phyloP scores from a whole-genome alignment of 1,139 yeast species.

The Kodamaea derodonti region DNA sequence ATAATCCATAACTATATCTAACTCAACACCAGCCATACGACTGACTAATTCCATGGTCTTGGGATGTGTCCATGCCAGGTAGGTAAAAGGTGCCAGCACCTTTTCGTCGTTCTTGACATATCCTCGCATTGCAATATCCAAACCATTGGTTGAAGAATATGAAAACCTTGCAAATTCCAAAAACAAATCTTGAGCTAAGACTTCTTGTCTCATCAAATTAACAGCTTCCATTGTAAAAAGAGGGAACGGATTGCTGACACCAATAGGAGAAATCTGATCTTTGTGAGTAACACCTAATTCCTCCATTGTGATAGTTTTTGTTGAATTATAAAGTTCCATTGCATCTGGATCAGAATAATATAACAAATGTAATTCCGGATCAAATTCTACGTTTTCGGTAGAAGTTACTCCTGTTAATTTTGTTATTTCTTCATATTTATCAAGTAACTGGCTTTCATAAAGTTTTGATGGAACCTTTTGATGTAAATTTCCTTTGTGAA shows the following conservation, averaged over 20 bases:
- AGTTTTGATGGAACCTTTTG: conserved; percentile 15
- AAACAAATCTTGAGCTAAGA: conserved; percentile 42
- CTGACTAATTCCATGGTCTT: conserved; percentile 46
- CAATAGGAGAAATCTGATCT: conserved; percentile 45
- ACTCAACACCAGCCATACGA: conserved; percentile 53
- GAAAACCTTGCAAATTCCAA: conserved; percentile 40
- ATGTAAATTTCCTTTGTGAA: conserved; percentile 20
- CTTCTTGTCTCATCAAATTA: conserved; percentile 51
- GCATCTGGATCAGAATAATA: conserved; percentile 27
- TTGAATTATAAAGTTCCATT: conserved; percentile 24
- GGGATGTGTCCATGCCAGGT: conserved; percentile 57
- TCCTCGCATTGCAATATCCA: conserved; percentile 47
- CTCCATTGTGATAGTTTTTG: conserved; percentile 45
- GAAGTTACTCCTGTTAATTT: conserved; percentile 8
- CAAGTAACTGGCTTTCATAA: conserved; percentile 14
- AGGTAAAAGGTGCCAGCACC: conserved; percentile 39
- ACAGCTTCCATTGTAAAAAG: conserved; percentile 56
- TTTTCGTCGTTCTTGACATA: conserved; percentile 33
- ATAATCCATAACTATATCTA: conserved; percentile 49
- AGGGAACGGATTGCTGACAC: conserved; percentile 56
- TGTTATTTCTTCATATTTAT: conserved; percentile 9
- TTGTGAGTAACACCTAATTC: conserved; percentile 38
- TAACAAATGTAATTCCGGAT: conserved; percentile 42
- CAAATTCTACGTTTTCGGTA: conserved; percentile 23
- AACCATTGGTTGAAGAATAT: conserved; percentile 40